phyloP scores from a whole-genome alignment of 306 rosid genomes.

The Herpetospermum pedunculosum region DNA sequence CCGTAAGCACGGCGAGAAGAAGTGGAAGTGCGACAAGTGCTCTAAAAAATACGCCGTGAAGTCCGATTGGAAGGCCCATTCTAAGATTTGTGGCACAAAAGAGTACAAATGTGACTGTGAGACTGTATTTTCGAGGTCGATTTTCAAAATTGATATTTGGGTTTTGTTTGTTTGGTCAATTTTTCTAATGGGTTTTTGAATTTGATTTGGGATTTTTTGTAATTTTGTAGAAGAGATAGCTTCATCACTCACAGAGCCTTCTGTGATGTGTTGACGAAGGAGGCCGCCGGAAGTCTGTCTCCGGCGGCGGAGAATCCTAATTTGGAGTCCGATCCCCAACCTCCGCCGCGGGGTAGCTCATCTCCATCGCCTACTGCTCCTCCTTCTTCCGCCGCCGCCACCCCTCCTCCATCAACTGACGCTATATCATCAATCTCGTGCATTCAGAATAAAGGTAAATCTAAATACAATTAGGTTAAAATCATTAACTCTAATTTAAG shows the following conservation, averaged over 20 bases:
- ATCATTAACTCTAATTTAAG: not conserved
- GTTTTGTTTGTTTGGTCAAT: not conserved
- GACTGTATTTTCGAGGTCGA: constrained; percentile 2
- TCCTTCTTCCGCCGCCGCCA: not conserved
- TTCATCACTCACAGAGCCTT: constrained; percentile 5
- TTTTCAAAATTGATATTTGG: not conserved
- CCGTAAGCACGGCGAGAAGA: constrained; percentile 57
- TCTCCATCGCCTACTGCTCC: not conserved
- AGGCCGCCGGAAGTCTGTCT: not conserved
- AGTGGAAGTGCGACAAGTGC: constrained; percentile 31
- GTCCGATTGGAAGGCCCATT: constrained; percentile 10
- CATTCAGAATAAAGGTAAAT: not conserved
- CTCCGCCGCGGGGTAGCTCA: not conserved
- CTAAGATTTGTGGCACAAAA: not conserved
- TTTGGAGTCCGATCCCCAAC: not conserved
- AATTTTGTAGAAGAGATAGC: not conserved
- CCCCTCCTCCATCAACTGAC: not conserved
- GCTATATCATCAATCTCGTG: not conserved
- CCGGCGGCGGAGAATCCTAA: not conserved
- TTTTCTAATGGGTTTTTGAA: not conserved
- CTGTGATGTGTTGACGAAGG: not conserved
- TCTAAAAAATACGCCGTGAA: not conserved
- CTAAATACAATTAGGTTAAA: not conserved
- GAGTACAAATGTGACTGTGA: constrained; percentile 7
- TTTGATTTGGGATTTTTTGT: not conserved